Base-by-base conservation (phyloP, 2,329 filamentous ascomycete species). In the Curvularia sp. region DNA sequence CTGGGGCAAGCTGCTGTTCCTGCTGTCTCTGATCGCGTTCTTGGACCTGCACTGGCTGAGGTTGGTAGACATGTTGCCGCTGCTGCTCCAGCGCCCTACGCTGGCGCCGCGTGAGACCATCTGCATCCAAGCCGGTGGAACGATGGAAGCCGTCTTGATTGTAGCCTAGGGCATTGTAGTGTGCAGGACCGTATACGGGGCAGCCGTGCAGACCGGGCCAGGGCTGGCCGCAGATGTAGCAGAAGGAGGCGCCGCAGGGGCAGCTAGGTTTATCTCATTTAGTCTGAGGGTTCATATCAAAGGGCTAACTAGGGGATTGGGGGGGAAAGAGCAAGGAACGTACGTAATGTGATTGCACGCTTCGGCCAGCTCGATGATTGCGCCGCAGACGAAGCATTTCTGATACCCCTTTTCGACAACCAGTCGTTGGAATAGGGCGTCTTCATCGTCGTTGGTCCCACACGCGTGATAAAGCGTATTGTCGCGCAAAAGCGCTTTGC, bases 321-420 rank as follows among this genome's bases (percentile, higher is more conserved):
- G 20, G 15, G 8, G 4, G 22, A 7, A 7, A 42, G 39, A 15
- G 20, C 1, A 15, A 26, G 24, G 9, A 31, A 38, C 42, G 1
- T 49, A 49, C 61, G 57, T 71, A 26, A 76, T 69, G 39, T 76
- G 73, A 22, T 76, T 76, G 44, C 73, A 76, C 1, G 72, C 74
- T 41, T 76, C 73, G 2, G 60, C 49, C 13, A 76, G 63, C 53
- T 76, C 72, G 5, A 75, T 63, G 0, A 57, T 67, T 0, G 57
- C 56, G 18, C 66, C 65, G 35, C 74, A 76, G 10, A 49, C 53
- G 12, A 60, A 65, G 52, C 74, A 76, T 33, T 65, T 56, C 44
- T 75, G 65, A 22, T 71, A 76, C 2, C 71, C 67, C 15, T 73
- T 61, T 52, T 73, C 64, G 5, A 57, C 53, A 2, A 59, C 70